phyloP scores from a whole-genome alignment of 176 grass and related monocot species.

The Musa acuminata region DNA sequence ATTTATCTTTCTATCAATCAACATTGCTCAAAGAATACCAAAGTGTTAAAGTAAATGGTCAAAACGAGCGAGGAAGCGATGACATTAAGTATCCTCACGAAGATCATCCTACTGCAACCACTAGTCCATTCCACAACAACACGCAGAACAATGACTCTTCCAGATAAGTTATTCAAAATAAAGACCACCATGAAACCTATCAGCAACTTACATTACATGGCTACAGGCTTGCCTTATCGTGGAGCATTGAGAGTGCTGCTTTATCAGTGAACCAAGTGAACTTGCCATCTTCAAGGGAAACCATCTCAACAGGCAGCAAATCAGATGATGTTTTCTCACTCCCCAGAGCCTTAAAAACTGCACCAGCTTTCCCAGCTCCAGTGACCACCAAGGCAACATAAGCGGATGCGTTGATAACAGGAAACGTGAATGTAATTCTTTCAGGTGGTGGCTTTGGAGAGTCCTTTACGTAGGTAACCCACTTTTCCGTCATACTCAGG shows the following conservation, averaged over 20 bases:
- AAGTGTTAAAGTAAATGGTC: too few species aligned
- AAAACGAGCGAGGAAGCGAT: too few species aligned
- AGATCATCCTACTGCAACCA: too few species aligned
- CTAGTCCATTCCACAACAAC: background rate
- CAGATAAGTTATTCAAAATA: background rate
- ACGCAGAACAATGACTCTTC: background rate
- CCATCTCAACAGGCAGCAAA: conserved; percentile 43
- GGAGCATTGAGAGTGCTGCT: conserved; percentile 29
- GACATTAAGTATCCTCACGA: too few species aligned
- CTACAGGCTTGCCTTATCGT: conserved; percentile 1
- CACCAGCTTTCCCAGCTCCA: conserved; percentile 46
- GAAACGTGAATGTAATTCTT: conserved; percentile 63
- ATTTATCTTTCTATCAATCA: too few species aligned
- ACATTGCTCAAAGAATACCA: too few species aligned
- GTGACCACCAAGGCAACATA: conserved; percentile 40
- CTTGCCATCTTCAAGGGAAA: conserved; percentile 37
- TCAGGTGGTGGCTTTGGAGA: conserved; percentile 45
- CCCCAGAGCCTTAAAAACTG: conserved; percentile 23
- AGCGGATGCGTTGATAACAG: conserved; percentile 50
- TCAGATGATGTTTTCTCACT: conserved; percentile 2
- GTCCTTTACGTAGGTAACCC: conserved; percentile 56
- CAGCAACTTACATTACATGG: background rate
- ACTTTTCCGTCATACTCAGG: conserved; percentile 38
- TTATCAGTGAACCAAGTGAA: conserved; percentile 60
- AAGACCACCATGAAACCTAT: background rate